Percentiles rank a stretch among this genome's conserved stretches.
Evolutionary conservation across 2,329 filamentous ascomycete species (phyloP).

Genomic region (Leptographium flavum): DNA sequence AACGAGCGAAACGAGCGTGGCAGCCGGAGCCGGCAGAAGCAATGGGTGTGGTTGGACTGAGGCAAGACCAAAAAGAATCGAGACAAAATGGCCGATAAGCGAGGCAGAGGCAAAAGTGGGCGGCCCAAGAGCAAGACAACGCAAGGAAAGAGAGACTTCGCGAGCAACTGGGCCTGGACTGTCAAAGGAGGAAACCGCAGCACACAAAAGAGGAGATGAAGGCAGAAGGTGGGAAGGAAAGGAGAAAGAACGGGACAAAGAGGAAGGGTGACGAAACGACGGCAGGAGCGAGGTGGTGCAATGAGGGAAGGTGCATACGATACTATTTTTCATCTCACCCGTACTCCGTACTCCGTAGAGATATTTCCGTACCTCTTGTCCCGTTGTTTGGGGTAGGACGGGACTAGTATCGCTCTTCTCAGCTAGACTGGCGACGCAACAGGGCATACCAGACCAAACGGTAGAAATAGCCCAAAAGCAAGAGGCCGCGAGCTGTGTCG

Average conservation of each 20-base stretch:
- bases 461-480: not conserved
- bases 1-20: not conserved
- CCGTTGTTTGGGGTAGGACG: not conserved
- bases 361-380: not conserved
- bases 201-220: not conserved
- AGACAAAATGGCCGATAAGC: no score
- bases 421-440: not conserved
- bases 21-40: not conserved
- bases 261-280: not conserved
- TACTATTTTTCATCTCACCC: not conserved
- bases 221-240: not conserved
- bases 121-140: no score
- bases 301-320: not conserved
- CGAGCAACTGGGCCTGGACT: not conserved
- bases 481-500: not conserved
- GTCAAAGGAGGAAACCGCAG: not conserved
- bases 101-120: no score
- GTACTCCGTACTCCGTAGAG: not conserved
- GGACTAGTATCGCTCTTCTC: not conserved
- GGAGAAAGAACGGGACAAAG: not conserved
- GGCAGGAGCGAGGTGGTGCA: not conserved
- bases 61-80: no score
- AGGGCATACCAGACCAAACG: not conserved
- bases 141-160: not conserved
- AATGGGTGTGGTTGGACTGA: no score